phyloP scores from a whole-genome alignment of 306 rosid species.

The Vigna unguiculata region DNA sequence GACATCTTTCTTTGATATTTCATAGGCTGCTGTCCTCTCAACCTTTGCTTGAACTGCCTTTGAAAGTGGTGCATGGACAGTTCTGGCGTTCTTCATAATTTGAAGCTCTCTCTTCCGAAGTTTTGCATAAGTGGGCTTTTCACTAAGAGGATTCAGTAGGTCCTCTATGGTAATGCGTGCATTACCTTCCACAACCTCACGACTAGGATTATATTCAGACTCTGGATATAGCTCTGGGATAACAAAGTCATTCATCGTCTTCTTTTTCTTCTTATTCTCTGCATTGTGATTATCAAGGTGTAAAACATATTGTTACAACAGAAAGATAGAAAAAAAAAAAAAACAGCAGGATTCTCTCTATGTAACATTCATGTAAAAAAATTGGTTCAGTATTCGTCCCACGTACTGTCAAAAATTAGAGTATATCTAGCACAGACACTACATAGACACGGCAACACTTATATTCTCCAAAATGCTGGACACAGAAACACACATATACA shows the following conservation, averaged over 20 bases:
- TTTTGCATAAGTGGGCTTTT: conserved; percentile 62
- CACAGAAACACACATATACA: too few species aligned
- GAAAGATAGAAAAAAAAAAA: neutral
- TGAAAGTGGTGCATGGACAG: conserved; percentile 70
- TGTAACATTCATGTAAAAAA: neutral
- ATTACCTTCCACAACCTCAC: conserved; percentile 76
- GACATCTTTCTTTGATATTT: conserved; percentile 63
- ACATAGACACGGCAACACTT: too few species aligned
- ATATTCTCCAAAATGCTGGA: too few species aligned
- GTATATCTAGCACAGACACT: too few species aligned
- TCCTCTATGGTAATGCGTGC: conserved; percentile 66
- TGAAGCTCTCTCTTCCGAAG: conserved; percentile 62
- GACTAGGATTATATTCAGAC: conserved; percentile 85
- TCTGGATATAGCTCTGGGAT: conserved; percentile 82
- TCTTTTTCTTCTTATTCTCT: conserved; percentile 70
- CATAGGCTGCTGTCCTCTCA: conserved; percentile 77
- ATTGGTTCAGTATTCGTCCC: neutral
- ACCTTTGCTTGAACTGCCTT: conserved; percentile 63
- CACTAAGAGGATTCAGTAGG: conserved; percentile 73
- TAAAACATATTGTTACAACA: conserved; percentile 9
- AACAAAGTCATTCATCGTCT: conserved; percentile 37
- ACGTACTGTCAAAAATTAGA: neutral
- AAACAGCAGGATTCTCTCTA: neutral
- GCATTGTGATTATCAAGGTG: conserved; percentile 19
- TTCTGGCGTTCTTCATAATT: conserved; percentile 56